Percentiles rank a stretch among this genome's conserved stretches.
Conservation (phyloP, 352 stramenopile genomes). For the Phytophthora quininea region DNA sequence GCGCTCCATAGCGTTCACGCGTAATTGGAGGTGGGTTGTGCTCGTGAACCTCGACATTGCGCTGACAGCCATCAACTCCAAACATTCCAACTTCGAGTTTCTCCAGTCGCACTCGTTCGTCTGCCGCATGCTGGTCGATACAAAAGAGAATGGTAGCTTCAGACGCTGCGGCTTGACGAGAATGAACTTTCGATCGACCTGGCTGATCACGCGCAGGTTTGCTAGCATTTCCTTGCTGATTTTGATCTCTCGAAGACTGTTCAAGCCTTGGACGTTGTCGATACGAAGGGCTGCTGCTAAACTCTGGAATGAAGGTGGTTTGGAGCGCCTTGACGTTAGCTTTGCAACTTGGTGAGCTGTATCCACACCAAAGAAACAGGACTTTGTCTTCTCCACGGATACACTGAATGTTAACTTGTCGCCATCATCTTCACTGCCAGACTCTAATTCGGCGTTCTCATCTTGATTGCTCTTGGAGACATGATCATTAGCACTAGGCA, state of each 20-base stretch:
- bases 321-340: constrained; percentile 13
- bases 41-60: constrained; percentile 58
- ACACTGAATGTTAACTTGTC: not conserved
- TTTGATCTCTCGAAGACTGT: constrained; percentile 40
- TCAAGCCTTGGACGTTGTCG: constrained; percentile 37
- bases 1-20: constrained; percentile 62
- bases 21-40: constrained; percentile 56
- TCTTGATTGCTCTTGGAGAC: no score
- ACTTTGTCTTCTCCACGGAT: constrained; percentile 6
- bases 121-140: constrained; percentile 92
- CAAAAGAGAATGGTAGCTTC: constrained; percentile 59
- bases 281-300: constrained; percentile 33
- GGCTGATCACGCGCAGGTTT: constrained; percentile 75
- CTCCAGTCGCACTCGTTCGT: constrained; percentile 90
- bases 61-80: constrained; percentile 49
- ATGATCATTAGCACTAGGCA: not conserved
- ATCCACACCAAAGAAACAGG: constrained; percentile 22
- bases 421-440: not conserved
- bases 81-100: constrained; percentile 79
- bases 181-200: constrained; percentile 93
- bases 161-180: constrained; percentile 53
- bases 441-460: no score
- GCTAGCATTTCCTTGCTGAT: constrained; percentile 76
- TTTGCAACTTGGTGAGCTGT: not conserved
- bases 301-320: constrained; percentile 6